A percentile compares a stretch with the other conserved stretches of the same genome.
phyloP scores from a whole-genome alignment of 352 stramenopile species.

The Globisporangium mamillatum region DNA sequence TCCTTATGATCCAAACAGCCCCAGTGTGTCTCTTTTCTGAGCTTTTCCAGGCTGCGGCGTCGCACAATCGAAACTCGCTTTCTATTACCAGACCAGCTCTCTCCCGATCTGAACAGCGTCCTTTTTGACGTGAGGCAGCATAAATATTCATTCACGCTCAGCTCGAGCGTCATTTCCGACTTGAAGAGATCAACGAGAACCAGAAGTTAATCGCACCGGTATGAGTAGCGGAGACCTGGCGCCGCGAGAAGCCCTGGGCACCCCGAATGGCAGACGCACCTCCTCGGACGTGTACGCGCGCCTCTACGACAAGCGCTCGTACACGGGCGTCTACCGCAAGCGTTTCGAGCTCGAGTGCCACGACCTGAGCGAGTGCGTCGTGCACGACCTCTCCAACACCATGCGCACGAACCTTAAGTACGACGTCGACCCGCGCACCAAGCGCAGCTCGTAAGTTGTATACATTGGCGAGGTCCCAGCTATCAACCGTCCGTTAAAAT shows the following conservation, averaged over 20 bases:
- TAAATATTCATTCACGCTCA: too few relatives aligned
- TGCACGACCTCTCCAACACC: slow-evolving; percentile 52
- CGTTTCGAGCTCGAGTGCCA: slow-evolving; percentile 52
- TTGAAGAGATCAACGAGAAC: neutral
- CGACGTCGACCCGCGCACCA: slow-evolving; percentile 40
- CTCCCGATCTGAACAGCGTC: neutral
- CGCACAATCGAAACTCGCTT: neutral
- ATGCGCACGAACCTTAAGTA: slow-evolving; percentile 60
- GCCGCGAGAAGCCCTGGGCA: neutral
- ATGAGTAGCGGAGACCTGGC: neutral
- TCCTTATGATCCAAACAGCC: neutral
- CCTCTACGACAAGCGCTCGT: slow-evolving; percentile 56
- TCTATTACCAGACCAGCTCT: neutral
- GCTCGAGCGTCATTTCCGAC: neutral
- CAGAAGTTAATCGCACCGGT: neutral
- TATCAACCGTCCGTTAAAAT: neutral
- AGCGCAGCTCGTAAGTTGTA: slow-evolving; percentile 36
- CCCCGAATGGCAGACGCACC: neutral
- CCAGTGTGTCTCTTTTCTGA: neutral
- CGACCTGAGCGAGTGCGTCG: slow-evolving; percentile 44
- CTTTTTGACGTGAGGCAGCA: neutral
- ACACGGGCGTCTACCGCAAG: slow-evolving; percentile 66
- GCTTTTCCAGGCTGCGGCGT: neutral
- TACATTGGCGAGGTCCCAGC: neutral
- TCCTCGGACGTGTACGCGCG: slow-evolving; percentile 46